Conservation (phyloP, 2,329 filamentous ascomycete genomes). For the Metarhizium humberi region DNA sequence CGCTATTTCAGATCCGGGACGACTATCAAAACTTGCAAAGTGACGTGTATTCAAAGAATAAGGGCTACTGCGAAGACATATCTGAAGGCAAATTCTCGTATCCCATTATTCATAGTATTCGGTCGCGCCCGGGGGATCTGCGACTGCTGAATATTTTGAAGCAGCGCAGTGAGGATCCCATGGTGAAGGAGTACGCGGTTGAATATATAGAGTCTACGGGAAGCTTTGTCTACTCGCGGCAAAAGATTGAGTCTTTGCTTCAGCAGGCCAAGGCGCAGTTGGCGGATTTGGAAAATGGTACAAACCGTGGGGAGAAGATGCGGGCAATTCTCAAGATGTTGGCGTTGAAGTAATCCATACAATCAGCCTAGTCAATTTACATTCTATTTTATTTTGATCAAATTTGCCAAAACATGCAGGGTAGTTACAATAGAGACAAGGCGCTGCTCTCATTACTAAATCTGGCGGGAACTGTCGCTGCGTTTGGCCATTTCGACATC, state of each 20-base stretch:
- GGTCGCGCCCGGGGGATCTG: not conserved
- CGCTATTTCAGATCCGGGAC: slow-evolving; percentile 8
- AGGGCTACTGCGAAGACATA: slow-evolving; percentile 7
- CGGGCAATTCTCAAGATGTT: not conserved
- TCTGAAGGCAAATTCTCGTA: slow-evolving; percentile 9
- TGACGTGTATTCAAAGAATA: slow-evolving; percentile 4
- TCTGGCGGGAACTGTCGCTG: too few relatives aligned
- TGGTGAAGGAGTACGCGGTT: slow-evolving; percentile 5
- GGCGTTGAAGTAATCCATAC: not conserved
- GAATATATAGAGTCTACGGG: slow-evolving; percentile 4
- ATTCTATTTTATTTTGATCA: too few relatives aligned
- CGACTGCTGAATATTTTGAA: slow-evolving; percentile 5
- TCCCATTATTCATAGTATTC: slow-evolving; percentile 8
- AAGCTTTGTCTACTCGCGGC: slow-evolving; percentile 2
- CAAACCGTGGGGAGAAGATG: not conserved
- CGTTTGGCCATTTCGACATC: too few relatives aligned
- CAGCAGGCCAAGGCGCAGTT: not conserved
- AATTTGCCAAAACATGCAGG: too few relatives aligned
- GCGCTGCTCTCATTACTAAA: too few relatives aligned
- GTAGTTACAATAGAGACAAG: too few relatives aligned
- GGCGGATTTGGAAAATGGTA: not conserved
- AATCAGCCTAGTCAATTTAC: too few relatives aligned
- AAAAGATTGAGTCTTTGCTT: not conserved
- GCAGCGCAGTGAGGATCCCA: slow-evolving; percentile 1
- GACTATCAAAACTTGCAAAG: slow-evolving; percentile 7